Conservation (phyloP, 495 filamentous ascomycete species). For the Hypoxylon lenormandii region DNA sequence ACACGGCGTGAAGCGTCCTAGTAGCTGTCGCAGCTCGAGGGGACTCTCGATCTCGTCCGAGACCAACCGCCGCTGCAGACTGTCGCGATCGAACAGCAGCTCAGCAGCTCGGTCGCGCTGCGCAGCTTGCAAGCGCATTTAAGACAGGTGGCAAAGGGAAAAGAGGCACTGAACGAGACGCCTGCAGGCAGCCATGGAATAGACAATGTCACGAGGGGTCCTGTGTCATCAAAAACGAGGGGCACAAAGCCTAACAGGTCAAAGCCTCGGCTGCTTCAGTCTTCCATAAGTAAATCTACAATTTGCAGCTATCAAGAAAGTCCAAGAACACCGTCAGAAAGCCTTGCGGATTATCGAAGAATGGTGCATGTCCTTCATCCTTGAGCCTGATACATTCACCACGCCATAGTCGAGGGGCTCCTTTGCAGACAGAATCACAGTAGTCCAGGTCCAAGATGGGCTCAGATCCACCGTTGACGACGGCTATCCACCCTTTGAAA, state of each 20-base stretch:
- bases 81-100: too few relatives aligned
- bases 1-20: too few relatives aligned
- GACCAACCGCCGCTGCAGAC: too few relatives aligned
- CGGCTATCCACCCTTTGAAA: constrained; percentile 7
- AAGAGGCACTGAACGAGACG: too few relatives aligned
- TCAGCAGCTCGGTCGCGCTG: too few relatives aligned
- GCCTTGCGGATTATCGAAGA: constrained; percentile 8
- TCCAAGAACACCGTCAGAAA: constrained; percentile 9
- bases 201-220: not conserved
- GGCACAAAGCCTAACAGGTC: constrained; percentile 5
- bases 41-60: too few relatives aligned
- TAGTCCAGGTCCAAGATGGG: constrained; percentile 7
- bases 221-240: not conserved
- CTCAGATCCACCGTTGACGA: constrained; percentile 8
- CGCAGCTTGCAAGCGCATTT: too few relatives aligned
- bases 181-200: too few relatives aligned
- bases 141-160: too few relatives aligned
- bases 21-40: too few relatives aligned
- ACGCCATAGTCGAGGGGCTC: constrained; percentile 6
- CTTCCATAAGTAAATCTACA: constrained; percentile 8
- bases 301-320: constrained; percentile 8
- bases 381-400: constrained; percentile 7
- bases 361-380: constrained; percentile 7
- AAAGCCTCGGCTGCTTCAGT: constrained; percentile 4
- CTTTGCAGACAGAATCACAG: constrained; percentile 1